phyloP scores from a whole-genome alignment of 306 rosid species.

The Fragaria nilgerrensis region DNA sequence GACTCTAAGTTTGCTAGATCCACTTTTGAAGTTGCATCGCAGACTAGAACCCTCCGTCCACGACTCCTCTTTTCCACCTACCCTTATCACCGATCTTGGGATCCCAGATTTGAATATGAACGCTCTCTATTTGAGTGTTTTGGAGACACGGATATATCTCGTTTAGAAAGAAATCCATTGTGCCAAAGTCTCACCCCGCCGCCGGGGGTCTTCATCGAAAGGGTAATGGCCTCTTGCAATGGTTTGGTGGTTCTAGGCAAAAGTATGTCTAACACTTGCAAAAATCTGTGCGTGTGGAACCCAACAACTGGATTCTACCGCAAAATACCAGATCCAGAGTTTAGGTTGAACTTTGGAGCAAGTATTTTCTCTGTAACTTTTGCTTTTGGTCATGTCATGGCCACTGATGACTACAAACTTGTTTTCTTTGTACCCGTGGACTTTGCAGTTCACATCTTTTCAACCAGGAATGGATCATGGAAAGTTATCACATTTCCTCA shows the following conservation, averaged over 20 bases:
- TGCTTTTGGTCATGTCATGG: neutral
- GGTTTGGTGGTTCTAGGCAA: neutral
- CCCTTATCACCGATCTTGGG: neutral
- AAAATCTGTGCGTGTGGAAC: neutral
- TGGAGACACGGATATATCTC: neutral
- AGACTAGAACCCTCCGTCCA: neutral
- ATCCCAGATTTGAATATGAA: neutral
- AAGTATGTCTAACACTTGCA: too few relatives aligned
- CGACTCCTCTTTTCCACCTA: neutral
- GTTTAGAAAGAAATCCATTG: neutral
- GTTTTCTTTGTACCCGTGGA: too few relatives aligned
- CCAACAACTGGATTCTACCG: neutral
- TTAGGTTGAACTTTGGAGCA: too few relatives aligned
- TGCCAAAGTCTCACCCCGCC: neutral
- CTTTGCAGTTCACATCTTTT: too few relatives aligned
- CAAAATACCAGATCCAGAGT: neutral
- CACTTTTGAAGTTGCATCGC: neutral
- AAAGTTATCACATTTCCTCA: too few relatives aligned
- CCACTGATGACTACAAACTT: neutral
- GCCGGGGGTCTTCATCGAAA: neutral
- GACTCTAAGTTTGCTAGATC: neutral
- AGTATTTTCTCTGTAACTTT: too few relatives aligned
- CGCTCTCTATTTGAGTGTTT: neutral
- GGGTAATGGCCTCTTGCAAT: neutral
- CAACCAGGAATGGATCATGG: too few relatives aligned